These are phyloP conservation scores for Polysphondylium violaceum DNA, from an alignment of 78 protist species.

Conservation along the genomic window DNA sequence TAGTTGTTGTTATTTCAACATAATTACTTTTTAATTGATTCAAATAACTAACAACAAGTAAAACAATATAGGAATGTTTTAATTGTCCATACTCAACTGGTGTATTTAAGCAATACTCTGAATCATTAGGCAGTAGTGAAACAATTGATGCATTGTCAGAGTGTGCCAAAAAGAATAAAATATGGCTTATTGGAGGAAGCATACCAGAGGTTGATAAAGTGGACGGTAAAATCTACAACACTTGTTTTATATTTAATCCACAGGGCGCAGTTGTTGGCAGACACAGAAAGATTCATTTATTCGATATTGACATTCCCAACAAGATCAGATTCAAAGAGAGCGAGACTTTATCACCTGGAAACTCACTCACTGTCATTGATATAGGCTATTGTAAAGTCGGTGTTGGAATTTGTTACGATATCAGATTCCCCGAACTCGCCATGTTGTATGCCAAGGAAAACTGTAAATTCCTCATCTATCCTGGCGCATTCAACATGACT, in stretches of 20 bases:
- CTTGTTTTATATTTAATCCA: constrained; percentile 80
- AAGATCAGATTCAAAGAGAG: constrained; percentile 88
- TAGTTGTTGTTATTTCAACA: neutral
- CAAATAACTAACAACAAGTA: neutral
- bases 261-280: constrained; percentile 87
- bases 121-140: constrained; percentile 76
- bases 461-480: constrained; percentile 88
- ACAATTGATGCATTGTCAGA: constrained; percentile 44
- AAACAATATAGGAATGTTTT: constrained; percentile 92
- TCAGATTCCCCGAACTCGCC: constrained; percentile 95
- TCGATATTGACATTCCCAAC: constrained; percentile 96
- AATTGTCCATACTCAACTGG: constrained; percentile 93
- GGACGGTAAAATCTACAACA: constrained; percentile 91
- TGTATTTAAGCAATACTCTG: constrained; percentile 92
- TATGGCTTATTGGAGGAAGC: constrained; percentile 92
- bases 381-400: constrained; percentile 89
- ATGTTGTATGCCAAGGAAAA: constrained; percentile 46
- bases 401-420: constrained; percentile 98
- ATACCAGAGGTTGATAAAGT: constrained; percentile 87
- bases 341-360: constrained; percentile 92
- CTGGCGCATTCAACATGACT: constrained; percentile 99
- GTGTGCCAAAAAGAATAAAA: constrained; percentile 52
- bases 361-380: constrained; percentile 75
- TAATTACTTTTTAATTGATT: neutral
- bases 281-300: constrained; percentile 96